Conservation (phyloP, 371 early-diverging fungal genomes). For the Entomophthora muscae region DNA sequence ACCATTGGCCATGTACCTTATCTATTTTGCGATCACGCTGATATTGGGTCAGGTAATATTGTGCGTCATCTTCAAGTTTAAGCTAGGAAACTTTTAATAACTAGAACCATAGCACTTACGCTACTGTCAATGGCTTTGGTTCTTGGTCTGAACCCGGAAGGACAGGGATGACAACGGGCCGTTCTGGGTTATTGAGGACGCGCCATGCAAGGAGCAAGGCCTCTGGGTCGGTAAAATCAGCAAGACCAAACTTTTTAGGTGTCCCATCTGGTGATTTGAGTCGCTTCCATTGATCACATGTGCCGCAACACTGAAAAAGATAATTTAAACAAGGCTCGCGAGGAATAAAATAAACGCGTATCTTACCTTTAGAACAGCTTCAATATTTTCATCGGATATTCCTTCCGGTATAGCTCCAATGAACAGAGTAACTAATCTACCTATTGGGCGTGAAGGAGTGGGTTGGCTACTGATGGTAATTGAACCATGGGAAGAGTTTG, state of each 20-base stretch:
- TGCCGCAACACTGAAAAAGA: conserved; percentile 33
- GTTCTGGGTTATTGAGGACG: conserved; percentile 31
- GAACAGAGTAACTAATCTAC: conserved; percentile 52
- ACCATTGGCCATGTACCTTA: background rate
- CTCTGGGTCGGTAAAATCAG: conserved; percentile 50
- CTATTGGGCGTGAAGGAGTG: conserved; percentile 13
- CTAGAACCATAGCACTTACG: background rate
- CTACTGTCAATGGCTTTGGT: conserved; percentile 39
- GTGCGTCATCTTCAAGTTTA: background rate
- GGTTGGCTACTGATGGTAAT: background rate
- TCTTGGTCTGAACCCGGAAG: conserved; percentile 27
- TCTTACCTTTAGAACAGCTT: conserved; percentile 48
- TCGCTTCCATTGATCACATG: conserved; percentile 49
- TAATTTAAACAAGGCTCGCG: too few species aligned
- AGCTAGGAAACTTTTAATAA: background rate
- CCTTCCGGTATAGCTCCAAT: conserved; percentile 58
- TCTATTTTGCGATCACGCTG: background rate
- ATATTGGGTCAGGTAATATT: background rate
- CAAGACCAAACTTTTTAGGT: conserved; percentile 66
- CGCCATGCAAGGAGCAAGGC: conserved; percentile 45
- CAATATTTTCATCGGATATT: conserved; percentile 48
- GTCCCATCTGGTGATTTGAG: conserved; percentile 36
- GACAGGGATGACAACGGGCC: conserved; percentile 26
- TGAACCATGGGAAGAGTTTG: background rate
- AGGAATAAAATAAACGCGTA: too few species aligned